Conservation (phyloP, 2,329 filamentous ascomycete genomes). For the Ceratocystis lukuohia region DNA sequence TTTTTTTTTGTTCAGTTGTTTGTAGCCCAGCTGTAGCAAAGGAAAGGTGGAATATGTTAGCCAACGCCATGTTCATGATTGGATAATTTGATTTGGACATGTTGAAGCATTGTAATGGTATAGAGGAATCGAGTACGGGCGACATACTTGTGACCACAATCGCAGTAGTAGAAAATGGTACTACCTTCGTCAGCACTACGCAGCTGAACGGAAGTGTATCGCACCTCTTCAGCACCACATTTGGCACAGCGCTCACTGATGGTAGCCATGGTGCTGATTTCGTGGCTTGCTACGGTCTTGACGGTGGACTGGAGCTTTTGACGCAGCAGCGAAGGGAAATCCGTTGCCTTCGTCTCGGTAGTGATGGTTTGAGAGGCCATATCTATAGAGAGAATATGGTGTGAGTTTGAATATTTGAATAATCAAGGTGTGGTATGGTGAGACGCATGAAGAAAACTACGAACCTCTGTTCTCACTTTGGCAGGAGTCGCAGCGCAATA, state of each 20-base stretch:
- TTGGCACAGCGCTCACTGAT: conserved; percentile 61
- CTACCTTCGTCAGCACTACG: conserved; percentile 90
- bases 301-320: conserved; percentile 73
- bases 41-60: conserved; percentile 22
- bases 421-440: background rate
- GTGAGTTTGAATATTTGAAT: conserved; percentile 13
- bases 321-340: conserved; percentile 81
- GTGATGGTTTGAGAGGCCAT: conserved; percentile 61
- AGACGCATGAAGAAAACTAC: background rate
- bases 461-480: conserved; percentile 71
- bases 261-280: conserved; percentile 58
- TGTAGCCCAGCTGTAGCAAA: conserved; percentile 36
- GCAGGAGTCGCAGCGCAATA: conserved; percentile 74
- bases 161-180: conserved; percentile 80
- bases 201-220: conserved; percentile 72
- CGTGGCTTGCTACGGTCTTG: conserved; percentile 64
- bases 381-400: conserved; percentile 36
- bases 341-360: conserved; percentile 73
- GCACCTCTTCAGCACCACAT: conserved; percentile 71
- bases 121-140: background rate
- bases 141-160: conserved; percentile 70
- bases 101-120: too few relatives aligned
- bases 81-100: background rate
- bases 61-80: conserved; percentile 17
- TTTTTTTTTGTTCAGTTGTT: conserved; percentile 38